phyloP scores from a whole-genome alignment of 1,284 basidiomycete species.

The Ustilago cynodontis region DNA sequence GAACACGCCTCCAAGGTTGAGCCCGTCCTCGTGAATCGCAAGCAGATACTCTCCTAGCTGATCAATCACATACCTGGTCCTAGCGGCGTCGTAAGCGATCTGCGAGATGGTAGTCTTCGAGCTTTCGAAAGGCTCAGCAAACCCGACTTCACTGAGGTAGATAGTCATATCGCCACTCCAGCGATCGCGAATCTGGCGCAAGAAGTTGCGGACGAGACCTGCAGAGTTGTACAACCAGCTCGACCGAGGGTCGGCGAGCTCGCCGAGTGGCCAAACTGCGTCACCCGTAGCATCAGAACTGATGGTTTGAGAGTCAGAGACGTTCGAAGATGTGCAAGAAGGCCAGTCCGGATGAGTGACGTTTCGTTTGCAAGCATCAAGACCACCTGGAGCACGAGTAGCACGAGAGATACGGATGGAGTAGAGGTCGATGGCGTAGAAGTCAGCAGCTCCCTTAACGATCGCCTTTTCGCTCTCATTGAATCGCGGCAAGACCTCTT shows the following conservation, averaged over 20 bases:
- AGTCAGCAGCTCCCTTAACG: constrained; percentile 1
- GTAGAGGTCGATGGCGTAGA: background rate
- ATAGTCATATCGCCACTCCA: background rate
- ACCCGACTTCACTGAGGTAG: background rate
- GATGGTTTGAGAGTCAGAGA: background rate
- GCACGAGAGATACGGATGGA: background rate
- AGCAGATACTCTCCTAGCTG: background rate
- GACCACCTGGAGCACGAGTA: background rate
- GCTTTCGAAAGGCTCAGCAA: constrained; percentile 1
- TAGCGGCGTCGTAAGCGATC: background rate
- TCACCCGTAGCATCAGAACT: background rate
- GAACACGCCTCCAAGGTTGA: background rate
- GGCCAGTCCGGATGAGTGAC: constrained; percentile 1
- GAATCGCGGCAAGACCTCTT: background rate
- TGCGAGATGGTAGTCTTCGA: background rate
- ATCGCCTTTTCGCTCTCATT: background rate
- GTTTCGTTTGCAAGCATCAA: background rate
- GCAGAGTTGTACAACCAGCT: constrained; percentile 4
- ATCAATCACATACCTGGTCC: background rate
- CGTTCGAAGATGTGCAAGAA: background rate
- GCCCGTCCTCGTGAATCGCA: background rate
- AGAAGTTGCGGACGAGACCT: background rate
- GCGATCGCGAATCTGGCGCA: constrained; percentile 1
- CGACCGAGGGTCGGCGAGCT: constrained; percentile 1
- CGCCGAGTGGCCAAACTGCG: background rate